Conservation (phyloP, 208 protist genomes). For the Endotrypanum monterogeii region DNA sequence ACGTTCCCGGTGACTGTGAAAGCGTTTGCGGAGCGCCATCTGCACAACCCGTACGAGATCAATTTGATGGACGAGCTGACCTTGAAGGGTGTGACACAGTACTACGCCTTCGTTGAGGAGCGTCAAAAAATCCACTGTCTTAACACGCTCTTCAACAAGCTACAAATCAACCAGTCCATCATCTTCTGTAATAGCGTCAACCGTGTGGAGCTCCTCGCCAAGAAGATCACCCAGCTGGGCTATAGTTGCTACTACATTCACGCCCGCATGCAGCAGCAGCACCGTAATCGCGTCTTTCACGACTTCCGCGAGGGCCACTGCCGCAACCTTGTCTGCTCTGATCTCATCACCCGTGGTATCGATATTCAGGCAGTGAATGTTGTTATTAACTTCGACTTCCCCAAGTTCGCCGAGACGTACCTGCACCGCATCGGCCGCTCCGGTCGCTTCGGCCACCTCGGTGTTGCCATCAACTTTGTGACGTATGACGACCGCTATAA, state of each 20-base stretch:
- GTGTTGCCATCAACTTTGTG: slow-evolving; percentile 99
- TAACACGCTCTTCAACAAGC: slow-evolving; percentile 98
- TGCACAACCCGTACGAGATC: slow-evolving; percentile 97
- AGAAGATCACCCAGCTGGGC: slow-evolving; percentile 99
- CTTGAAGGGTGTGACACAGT: slow-evolving; percentile 99
- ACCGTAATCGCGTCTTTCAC: slow-evolving; percentile 99
- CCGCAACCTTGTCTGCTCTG: slow-evolving; percentile 99
- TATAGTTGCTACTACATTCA: slow-evolving; percentile 99
- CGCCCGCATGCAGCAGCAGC: slow-evolving; percentile 98
- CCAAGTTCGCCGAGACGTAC: slow-evolving; percentile 98
- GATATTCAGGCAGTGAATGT: slow-evolving; percentile 99
- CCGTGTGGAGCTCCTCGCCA: slow-evolving; percentile 98
- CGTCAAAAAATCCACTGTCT: slow-evolving; percentile 99
- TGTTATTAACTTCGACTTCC: slow-evolving; percentile 99
- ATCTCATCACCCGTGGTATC: slow-evolving; percentile 99
- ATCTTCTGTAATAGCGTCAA: slow-evolving; percentile 99
- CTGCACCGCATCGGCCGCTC: slow-evolving; percentile 97
- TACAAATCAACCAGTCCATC: slow-evolving; percentile 99
- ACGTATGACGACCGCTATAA: slow-evolving; percentile 97
- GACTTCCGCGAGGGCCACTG: slow-evolving; percentile 98
- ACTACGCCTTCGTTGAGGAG: slow-evolving; percentile 99
- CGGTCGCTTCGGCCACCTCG: slow-evolving; percentile 98
- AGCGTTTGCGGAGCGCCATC: slow-evolving; percentile 94
- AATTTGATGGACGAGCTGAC: slow-evolving; percentile 99
- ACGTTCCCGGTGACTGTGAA: slow-evolving; percentile 98